phyloP scores from a whole-genome alignment of 1,284 basidiomycete species.

The Tranzscheliella williamsii region DNA sequence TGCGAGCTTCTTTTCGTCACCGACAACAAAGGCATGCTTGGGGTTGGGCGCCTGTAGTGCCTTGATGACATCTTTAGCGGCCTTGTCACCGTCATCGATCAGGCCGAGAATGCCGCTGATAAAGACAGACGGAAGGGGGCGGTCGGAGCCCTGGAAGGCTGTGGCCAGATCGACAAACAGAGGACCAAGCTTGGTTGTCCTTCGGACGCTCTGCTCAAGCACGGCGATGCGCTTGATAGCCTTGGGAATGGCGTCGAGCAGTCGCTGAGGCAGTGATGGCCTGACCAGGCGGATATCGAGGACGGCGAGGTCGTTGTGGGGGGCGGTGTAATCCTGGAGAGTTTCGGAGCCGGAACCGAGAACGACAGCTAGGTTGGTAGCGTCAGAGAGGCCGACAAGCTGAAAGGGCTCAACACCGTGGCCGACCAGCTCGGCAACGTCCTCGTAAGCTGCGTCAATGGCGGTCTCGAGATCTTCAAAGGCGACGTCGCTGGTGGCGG shows the following conservation, averaged over 20 bases:
- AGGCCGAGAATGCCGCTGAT: conserved; percentile 49
- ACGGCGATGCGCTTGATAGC: conserved; percentile 76
- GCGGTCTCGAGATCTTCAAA: conserved; percentile 40
- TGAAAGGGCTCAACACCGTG: conserved; percentile 49
- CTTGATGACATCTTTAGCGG: conserved; percentile 40
- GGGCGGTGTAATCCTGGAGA: conserved; percentile 61
- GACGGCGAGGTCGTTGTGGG: conserved; percentile 66
- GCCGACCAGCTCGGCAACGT: conserved; percentile 44
- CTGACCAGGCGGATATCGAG: conserved; percentile 74
- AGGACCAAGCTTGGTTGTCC: conserved; percentile 83
- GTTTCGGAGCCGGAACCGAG: conserved; percentile 48
- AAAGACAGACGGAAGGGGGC: conserved; percentile 41
- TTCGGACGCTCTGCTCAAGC: conserved; percentile 76
- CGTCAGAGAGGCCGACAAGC: conserved; percentile 39
- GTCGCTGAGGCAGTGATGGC: conserved; percentile 72
- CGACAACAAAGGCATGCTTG: conserved; percentile 57
- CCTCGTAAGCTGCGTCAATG: conserved; percentile 42
- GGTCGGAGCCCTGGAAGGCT: conserved; percentile 70
- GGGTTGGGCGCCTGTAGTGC: conserved; percentile 30
- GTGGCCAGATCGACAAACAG: conserved; percentile 80
- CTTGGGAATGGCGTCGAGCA: conserved; percentile 71
- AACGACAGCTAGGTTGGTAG: conserved; percentile 48
- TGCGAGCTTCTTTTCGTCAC: conserved; percentile 60
- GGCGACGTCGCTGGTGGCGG: conserved; percentile 27
- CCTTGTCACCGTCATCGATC: conserved; percentile 39